These are phyloP conservation scores for Psilocybe cyanescens DNA, from an alignment of 768 basidiomycete genomes.

Conservation along the genomic window DNA sequence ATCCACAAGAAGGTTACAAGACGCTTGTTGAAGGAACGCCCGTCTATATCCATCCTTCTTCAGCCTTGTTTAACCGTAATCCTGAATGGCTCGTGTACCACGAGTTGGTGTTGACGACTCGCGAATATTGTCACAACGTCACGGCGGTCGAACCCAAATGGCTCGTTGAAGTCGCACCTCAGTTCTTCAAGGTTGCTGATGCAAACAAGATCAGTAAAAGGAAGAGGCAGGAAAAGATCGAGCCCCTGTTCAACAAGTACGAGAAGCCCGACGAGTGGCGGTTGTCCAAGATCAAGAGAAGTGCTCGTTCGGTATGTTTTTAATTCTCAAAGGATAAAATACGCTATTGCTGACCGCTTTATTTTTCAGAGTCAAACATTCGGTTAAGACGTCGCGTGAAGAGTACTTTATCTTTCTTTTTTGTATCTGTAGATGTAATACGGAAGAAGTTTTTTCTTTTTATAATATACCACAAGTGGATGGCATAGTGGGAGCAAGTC, in stretches of 20 bases:
- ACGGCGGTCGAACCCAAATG: conserved; percentile 98
- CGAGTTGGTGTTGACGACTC: conserved; percentile 94
- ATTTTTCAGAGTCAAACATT: conserved; percentile 83
- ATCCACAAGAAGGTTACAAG: conserved; percentile 98
- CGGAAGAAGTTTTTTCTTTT: neutral
- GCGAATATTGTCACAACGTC: conserved; percentile 92
- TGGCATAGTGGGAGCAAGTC: neutral
- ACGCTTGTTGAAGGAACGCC: conserved; percentile 98
- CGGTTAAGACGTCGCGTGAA: conserved; percentile 49
- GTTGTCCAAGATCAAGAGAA: conserved; percentile 88
- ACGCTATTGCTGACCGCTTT: conserved; percentile 17
- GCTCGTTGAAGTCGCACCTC: conserved; percentile 97
- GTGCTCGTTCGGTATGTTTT: conserved; percentile 73
- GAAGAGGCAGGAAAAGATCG: conserved; percentile 96
- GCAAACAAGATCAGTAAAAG: conserved; percentile 97
- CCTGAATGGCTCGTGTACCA: conserved; percentile 98
- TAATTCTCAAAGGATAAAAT: neutral
- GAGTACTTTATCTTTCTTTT: neutral
- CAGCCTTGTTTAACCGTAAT: conserved; percentile 93
- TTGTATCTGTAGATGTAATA: conserved; percentile 5
- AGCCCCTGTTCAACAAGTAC: conserved; percentile 94
- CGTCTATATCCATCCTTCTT: conserved; percentile 97
- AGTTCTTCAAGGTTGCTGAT: conserved; percentile 99
- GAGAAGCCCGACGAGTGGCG: conserved; percentile 96
- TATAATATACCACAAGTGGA: neutral